A percentile compares a stretch with the other conserved stretches of the same genome.
Evolutionary conservation across 2,329 filamentous ascomycete species (phyloP).

Genomic region (Penicillium sp.): DNA sequence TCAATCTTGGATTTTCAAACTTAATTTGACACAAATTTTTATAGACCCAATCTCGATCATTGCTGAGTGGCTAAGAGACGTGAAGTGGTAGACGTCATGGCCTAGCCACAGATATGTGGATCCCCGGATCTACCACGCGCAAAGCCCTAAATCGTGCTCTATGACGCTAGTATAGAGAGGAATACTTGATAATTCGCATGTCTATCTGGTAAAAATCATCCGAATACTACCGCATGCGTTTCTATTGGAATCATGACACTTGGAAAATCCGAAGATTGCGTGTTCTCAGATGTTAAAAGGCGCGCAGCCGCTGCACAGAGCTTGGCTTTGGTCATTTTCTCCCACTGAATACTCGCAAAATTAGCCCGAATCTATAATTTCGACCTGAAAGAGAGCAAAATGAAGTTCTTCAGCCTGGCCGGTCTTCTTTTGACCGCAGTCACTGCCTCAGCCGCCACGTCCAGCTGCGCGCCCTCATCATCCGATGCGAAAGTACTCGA

Average conservation of each 20-base stretch:
- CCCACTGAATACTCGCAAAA: too few relatives aligned
- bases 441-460: slow-evolving; percentile 13
- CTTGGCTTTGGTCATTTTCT: background rate
- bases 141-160: background rate
- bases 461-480: slow-evolving; percentile 23
- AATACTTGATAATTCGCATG: background rate
- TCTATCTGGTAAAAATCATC: background rate
- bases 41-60: background rate
- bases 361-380: too few relatives aligned
- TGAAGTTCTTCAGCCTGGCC: slow-evolving; percentile 23
- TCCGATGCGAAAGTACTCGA: slow-evolving; percentile 23
- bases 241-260: background rate
- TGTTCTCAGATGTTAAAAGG: background rate
- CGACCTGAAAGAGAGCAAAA: slow-evolving; percentile 1
- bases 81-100: slow-evolving; percentile 8
- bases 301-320: background rate
- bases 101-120: background rate
- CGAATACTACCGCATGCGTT: slow-evolving; percentile 1
- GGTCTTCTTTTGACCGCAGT: slow-evolving; percentile 24
- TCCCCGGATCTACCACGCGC: background rate
- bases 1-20: background rate
- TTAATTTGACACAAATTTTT: background rate
- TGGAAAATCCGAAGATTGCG: background rate
- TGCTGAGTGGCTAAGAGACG: background rate
- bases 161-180: slow-evolving; percentile 4